phyloP scores from a whole-genome alignment of 805 yeast genomes.

The Zygoascus bituminiphila region DNA sequence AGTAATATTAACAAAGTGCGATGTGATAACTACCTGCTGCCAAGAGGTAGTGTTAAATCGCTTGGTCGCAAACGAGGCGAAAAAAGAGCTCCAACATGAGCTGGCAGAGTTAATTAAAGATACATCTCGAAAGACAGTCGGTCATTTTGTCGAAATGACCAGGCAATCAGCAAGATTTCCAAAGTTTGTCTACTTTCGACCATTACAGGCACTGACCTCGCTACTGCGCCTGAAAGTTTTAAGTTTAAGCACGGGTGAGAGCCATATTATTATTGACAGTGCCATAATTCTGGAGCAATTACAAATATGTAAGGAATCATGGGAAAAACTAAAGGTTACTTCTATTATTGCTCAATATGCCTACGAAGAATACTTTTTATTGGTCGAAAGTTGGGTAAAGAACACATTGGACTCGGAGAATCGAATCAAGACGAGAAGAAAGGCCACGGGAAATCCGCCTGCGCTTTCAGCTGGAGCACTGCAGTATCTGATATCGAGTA shows the following conservation, averaged over 20 bases:
- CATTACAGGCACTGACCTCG: constrained; percentile 16
- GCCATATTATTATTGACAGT: neutral
- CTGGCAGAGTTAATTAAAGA: constrained; percentile 4
- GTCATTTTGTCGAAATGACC: constrained; percentile 7
- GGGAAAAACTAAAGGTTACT: neutral
- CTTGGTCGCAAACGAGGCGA: neutral
- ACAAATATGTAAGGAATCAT: neutral
- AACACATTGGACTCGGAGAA: neutral
- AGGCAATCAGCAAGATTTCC: constrained; percentile 9
- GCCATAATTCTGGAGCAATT: neutral
- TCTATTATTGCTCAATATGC: neutral
- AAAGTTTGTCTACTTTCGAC: constrained; percentile 16
- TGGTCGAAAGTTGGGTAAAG: neutral
- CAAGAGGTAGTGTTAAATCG: neutral
- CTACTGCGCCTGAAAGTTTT: constrained; percentile 13
- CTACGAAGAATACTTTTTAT: neutral
- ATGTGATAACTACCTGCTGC: neutral
- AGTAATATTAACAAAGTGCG: neutral
- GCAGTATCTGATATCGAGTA: neutral
- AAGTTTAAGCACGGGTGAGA: constrained; percentile 10
- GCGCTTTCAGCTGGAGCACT: neutral
- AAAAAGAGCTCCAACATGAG: constrained; percentile 1
- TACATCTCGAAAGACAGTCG: neutral
- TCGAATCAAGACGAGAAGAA: neutral
- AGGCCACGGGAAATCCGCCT: neutral